Evolutionary conservation across 176 grass and related monocot genomes (phyloP).

Genomic region (Phragmites australis): DNA sequence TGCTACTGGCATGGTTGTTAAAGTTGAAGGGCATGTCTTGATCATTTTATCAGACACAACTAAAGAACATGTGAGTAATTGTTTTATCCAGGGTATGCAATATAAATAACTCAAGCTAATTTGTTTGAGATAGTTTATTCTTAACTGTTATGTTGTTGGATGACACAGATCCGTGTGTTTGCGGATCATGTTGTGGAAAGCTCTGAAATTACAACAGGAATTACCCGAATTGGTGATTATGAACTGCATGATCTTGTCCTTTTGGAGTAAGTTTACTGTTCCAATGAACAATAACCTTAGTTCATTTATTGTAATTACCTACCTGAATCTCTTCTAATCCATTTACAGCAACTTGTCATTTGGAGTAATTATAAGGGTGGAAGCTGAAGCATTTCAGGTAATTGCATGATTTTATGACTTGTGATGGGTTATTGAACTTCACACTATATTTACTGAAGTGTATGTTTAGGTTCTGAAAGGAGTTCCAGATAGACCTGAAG

Average conservation of each 20-base stretch:
- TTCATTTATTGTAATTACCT: slow-evolving; percentile 7
- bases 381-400: slow-evolving; percentile 93
- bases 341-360: slow-evolving; percentile 92
- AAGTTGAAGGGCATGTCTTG: slow-evolving; percentile 88
- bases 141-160: slow-evolving; percentile 23
- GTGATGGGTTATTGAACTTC: neutral
- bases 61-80: slow-evolving; percentile 80
- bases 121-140: slow-evolving; percentile 30
- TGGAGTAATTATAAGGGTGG: slow-evolving; percentile 95
- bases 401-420: neutral
- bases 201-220: slow-evolving; percentile 90
- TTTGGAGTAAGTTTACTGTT: slow-evolving; percentile 75
- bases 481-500: slow-evolving; percentile 85
- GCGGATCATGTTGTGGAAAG: slow-evolving; percentile 97
- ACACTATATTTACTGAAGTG: slow-evolving; percentile 39
- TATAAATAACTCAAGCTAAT: slow-evolving; percentile 4
- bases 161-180: slow-evolving; percentile 81
- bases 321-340: slow-evolving; percentile 20
- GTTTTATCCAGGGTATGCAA: neutral
- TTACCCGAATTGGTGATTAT: slow-evolving; percentile 91
- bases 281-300: slow-evolving; percentile 7
- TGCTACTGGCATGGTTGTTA: slow-evolving; percentile 95
- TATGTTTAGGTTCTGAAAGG: slow-evolving; percentile 90
- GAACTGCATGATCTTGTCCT: slow-evolving; percentile 95
- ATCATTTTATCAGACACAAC: slow-evolving; percentile 92